Percentiles rank a stretch among this genome's conserved stretches.
phyloP scores from a whole-genome alignment of 2,329 filamentous ascomycete genomes.

The Aspergillus fischeri region DNA sequence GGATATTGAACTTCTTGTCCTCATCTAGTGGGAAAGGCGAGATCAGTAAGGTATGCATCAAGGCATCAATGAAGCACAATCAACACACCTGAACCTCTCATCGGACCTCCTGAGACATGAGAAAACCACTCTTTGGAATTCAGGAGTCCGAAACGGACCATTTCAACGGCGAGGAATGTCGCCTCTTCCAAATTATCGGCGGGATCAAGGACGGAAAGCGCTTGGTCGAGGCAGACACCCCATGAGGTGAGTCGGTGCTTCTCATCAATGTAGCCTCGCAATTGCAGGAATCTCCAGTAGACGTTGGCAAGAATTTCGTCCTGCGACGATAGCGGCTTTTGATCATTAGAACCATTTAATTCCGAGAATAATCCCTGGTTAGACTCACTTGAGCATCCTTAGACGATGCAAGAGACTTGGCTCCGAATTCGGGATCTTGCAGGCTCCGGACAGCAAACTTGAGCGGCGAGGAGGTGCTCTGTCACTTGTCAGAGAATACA shows the following conservation, averaged over 20 bases:
- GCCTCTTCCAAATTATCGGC: constrained; percentile 66
- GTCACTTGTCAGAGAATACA: constrained; percentile 1
- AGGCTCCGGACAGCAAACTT: constrained; percentile 58
- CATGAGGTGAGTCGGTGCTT: constrained; percentile 76
- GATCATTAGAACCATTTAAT: constrained; percentile 7
- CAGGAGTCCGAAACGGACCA: constrained; percentile 74
- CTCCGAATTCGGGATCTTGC: constrained; percentile 64
- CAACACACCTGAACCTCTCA: constrained; percentile 50
- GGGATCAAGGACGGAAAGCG: constrained; percentile 60
- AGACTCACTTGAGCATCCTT: constrained; percentile 43
- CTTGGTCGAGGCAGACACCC: constrained; percentile 73
- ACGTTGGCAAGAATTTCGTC: constrained; percentile 71
- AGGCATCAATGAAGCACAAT: not conserved
- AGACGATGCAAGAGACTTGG: constrained; percentile 59
- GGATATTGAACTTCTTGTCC: constrained; percentile 71
- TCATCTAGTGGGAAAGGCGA: constrained; percentile 52
- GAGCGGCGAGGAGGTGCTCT: constrained; percentile 29
- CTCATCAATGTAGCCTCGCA: constrained; percentile 77
- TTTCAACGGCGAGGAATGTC: constrained; percentile 77
- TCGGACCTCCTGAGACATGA: constrained; percentile 54
- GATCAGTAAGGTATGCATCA: constrained; percentile 4
- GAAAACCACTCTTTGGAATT: constrained; percentile 64
- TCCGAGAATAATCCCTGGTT: not conserved
- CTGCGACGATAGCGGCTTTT: constrained; percentile 54
- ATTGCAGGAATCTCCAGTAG: constrained; percentile 83